These are phyloP conservation scores for Galerina marginata DNA, from an alignment of 768 basidiomycete genomes.

Conservation along the genomic window DNA sequence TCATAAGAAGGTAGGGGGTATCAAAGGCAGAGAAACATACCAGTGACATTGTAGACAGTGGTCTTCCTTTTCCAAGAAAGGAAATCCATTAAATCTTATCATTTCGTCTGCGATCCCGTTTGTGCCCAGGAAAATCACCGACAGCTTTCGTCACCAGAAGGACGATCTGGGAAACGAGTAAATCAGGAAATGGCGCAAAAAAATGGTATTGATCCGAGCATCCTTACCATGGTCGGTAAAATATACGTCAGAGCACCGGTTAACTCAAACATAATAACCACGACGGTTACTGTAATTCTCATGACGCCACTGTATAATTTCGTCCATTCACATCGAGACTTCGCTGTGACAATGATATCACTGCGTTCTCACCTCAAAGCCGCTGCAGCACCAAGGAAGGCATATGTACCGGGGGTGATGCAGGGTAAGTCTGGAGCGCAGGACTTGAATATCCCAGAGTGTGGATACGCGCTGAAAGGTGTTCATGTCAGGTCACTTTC, in stretches of 20 bases:
- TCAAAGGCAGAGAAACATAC: slow-evolving; percentile 47
- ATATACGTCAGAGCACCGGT: slow-evolving; percentile 98
- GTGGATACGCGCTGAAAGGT: slow-evolving; percentile 73
- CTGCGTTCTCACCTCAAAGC: slow-evolving; percentile 73
- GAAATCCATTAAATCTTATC: slow-evolving; percentile 97
- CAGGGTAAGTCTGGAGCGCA: slow-evolving; percentile 94
- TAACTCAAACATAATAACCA: slow-evolving; percentile 99
- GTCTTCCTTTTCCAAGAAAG: slow-evolving; percentile 95
- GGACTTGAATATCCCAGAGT: slow-evolving; percentile 86
- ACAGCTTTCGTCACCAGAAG: slow-evolving; percentile 96
- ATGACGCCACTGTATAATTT: slow-evolving; percentile 79
- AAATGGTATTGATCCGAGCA: background rate
- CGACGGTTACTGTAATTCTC: slow-evolving; percentile 96
- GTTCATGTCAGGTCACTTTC: slow-evolving; percentile 4
- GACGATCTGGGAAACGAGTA: slow-evolving; percentile 71
- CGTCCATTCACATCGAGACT: slow-evolving; percentile 1
- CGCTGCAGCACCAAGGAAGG: slow-evolving; percentile 95
- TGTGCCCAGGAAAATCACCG: slow-evolving; percentile 89
- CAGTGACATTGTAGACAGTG: slow-evolving; percentile 89
- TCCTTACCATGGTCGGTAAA: slow-evolving; percentile 89
- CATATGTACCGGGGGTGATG: slow-evolving; percentile 98
- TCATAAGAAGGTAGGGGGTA: slow-evolving; percentile 7
- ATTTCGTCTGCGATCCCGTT: slow-evolving; percentile 96
- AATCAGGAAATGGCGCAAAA: slow-evolving; percentile 3
- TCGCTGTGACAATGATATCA: slow-evolving; percentile 18